Evolutionary conservation across 805 yeast genomes (phyloP).

Genomic region (Crinitomyces ghanaensis): DNA sequence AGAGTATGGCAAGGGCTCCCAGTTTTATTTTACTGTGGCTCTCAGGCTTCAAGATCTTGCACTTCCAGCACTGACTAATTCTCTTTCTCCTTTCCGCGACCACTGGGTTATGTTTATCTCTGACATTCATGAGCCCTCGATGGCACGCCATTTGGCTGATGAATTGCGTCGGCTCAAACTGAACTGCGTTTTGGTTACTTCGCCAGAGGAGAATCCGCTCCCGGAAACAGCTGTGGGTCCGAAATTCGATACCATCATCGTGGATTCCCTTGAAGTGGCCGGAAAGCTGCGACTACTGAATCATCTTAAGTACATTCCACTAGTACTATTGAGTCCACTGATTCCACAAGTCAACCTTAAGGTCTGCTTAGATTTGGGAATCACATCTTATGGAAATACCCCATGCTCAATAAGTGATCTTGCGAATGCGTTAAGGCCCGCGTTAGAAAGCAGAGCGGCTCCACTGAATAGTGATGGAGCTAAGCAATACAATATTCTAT

Average conservation of each 20-base stretch:
- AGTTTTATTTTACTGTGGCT: conserved; percentile 68
- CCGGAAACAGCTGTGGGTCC: conserved; percentile 25
- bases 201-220: conserved; percentile 46
- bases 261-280: conserved; percentile 69
- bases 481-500: conserved; percentile 56
- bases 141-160: conserved; percentile 38
- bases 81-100: conserved; percentile 55
- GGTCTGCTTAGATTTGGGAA: conserved; percentile 74
- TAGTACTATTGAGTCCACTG: conserved; percentile 65
- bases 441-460: conserved; percentile 70
- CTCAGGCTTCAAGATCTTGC: conserved; percentile 62
- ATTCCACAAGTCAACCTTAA: conserved; percentile 70
- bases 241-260: conserved; percentile 68
- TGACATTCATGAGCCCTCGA: conserved; percentile 44
- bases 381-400: conserved; percentile 78
- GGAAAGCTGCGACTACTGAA: conserved; percentile 54
- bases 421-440: conserved; percentile 76
- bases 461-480: conserved; percentile 74
- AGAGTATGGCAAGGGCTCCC: conserved; percentile 67
- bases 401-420: conserved; percentile 75
- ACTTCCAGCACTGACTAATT: conserved; percentile 53
- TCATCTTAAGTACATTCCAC: conserved; percentile 75
- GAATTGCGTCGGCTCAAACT: conserved; percentile 46
- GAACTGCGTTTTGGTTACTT: conserved; percentile 47
- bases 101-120: conserved; percentile 64